Evolutionary conservation across 148 eudicot species (phyloP).

Genomic region (Pharnaceum exiguum): DNA sequence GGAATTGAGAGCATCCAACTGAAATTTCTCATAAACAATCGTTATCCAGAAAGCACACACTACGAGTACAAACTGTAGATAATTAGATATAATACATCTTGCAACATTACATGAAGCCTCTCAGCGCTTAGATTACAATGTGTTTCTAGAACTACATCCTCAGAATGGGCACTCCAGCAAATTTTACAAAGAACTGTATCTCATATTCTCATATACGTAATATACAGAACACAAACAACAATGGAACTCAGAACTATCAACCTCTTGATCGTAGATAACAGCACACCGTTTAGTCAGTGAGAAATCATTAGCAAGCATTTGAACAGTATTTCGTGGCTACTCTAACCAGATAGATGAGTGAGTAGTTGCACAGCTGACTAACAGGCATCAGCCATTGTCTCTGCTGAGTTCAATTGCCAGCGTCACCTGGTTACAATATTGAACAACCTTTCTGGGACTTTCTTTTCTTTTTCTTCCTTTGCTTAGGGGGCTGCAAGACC

Average conservation of each 20-base stretch:
- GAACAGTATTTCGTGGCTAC: constrained; percentile 8
- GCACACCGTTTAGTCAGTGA: constrained; percentile 10
- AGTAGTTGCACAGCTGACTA: constrained; percentile 15
- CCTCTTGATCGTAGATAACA: constrained; percentile 3
- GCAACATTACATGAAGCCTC: constrained; percentile 13
- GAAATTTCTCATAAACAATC: too few relatives aligned
- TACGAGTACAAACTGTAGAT: constrained; percentile 1
- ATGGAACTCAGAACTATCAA: constrained; percentile 2
- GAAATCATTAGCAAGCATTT: constrained; percentile 15
- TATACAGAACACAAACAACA: constrained; percentile 16
- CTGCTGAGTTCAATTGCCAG: neutral
- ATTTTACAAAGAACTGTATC: constrained; percentile 5
- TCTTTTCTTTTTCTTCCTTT: constrained; percentile 82
- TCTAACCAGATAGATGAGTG: constrained; percentile 1
- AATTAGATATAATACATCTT: constrained; percentile 14
- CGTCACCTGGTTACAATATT: constrained; percentile 41
- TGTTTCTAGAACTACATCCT: constrained; percentile 13
- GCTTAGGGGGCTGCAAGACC: constrained; percentile 87
- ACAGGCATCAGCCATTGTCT: constrained; percentile 5
- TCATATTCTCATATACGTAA: too few relatives aligned
- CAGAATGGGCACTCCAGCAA: neutral
- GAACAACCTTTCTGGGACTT: constrained; percentile 71
- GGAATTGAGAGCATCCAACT: too few relatives aligned
- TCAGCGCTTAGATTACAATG: constrained; percentile 6
- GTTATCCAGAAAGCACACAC: neutral